Evolutionary conservation across 495 filamentous ascomycete species (phyloP).

Genomic region (Daldinia caldariorum): DNA sequence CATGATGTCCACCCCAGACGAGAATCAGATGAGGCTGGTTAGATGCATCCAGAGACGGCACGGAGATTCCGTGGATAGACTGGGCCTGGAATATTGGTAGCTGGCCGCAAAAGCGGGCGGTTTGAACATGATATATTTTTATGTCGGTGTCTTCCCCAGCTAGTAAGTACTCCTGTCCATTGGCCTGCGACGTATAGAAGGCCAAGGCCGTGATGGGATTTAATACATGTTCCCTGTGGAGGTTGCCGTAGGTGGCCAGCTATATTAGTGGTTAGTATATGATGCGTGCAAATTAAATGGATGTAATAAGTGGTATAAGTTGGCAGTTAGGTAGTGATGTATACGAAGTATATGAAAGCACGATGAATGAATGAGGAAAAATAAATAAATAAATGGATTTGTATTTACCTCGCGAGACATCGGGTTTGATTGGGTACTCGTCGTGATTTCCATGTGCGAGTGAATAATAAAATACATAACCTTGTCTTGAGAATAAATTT

Average conservation of each 20-base stretch:
- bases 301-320: neutral
- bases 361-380: too few species aligned
- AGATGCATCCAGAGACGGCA: slow-evolving; percentile 42
- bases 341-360: neutral
- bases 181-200: slow-evolving; percentile 49
- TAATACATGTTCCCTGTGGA: slow-evolving; percentile 53
- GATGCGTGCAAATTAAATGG: neutral
- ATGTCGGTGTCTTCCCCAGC: slow-evolving; percentile 79
- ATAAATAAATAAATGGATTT: neutral
- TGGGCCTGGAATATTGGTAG: slow-evolving; percentile 68
- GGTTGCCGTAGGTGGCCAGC: slow-evolving; percentile 22
- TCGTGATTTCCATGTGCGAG: slow-evolving; percentile 31
- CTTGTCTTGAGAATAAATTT: slow-evolving; percentile 3
- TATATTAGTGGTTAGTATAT: slow-evolving; percentile 26
- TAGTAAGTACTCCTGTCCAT: slow-evolving; percentile 62
- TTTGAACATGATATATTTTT: slow-evolving; percentile 63
- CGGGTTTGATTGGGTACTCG: slow-evolving; percentile 13
- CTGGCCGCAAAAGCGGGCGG: slow-evolving; percentile 49
- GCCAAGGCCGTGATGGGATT: slow-evolving; percentile 69
- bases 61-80: slow-evolving; percentile 73
- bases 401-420: slow-evolving; percentile 47
- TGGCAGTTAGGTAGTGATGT: neutral
- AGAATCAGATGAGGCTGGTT: slow-evolving; percentile 49
- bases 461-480: neutral
- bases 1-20: slow-evolving; percentile 66